Conservation (phyloP, 2,329 filamentous ascomycete genomes). For the Cercospora berteroae region DNA sequence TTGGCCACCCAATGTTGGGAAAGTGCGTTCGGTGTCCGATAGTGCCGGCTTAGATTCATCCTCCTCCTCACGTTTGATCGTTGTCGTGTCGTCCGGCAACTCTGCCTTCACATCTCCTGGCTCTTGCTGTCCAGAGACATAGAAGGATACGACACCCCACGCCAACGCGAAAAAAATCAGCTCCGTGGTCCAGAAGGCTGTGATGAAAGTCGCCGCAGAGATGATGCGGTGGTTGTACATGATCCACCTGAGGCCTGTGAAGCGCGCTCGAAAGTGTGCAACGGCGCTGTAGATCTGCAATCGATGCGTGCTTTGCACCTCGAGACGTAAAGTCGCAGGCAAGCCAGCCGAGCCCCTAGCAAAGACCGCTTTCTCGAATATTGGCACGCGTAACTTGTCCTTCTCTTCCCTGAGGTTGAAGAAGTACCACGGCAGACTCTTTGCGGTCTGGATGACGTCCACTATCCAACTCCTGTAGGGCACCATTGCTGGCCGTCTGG, state of each 20-base stretch:
- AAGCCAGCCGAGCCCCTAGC: conserved; percentile 52
- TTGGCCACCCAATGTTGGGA: conserved; percentile 49
- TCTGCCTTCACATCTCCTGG: conserved; percentile 20
- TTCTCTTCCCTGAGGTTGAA: conserved; percentile 64
- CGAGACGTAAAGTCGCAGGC: conserved; percentile 57
- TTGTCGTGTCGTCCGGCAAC: conserved; percentile 18
- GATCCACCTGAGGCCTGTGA: conserved; percentile 70
- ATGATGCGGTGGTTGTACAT: conserved; percentile 81
- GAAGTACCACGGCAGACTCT: conserved; percentile 68
- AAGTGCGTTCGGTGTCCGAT: conserved; percentile 50
- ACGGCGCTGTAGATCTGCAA: conserved; percentile 74
- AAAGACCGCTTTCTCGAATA: conserved; percentile 75
- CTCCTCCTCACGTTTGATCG: conserved; percentile 26
- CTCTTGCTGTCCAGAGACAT: conserved; percentile 33
- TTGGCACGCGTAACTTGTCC: conserved; percentile 61
- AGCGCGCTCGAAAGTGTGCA: conserved; percentile 69
- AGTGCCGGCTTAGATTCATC: conserved; percentile 30
- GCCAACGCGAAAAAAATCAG: conserved; percentile 63
- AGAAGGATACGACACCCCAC: conserved; percentile 58
- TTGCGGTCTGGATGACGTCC: conserved; percentile 58
- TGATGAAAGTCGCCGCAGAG: conserved; percentile 66
- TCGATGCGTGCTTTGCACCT: conserved; percentile 64
- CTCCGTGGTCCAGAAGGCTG: conserved; percentile 74
- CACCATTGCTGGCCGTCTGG: conserved; percentile 72
- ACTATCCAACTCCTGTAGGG: conserved; percentile 74